Evolutionary conservation across 345 rosid genomes (phyloP).

Genomic region (Brassica juncea): DNA sequence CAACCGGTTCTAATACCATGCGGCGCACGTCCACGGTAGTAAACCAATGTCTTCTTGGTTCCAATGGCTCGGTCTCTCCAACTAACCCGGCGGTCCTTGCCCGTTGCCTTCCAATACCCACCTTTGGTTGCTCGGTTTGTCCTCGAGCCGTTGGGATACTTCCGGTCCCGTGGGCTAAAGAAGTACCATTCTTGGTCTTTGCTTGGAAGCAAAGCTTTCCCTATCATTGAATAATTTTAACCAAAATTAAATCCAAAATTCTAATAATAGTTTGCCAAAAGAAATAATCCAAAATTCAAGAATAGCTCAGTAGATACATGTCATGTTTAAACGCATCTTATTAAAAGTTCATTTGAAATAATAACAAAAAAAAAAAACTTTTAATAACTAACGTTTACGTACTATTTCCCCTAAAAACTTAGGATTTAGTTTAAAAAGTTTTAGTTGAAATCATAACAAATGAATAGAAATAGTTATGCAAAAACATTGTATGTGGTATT

Average conservation of each 20-base stretch:
- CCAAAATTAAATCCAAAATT: background rate
- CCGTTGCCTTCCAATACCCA: constrained; percentile 46
- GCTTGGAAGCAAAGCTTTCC: constrained; percentile 42
- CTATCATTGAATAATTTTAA: constrained; percentile 3
- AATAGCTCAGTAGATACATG: background rate
- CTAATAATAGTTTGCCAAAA: background rate
- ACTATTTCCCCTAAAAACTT: background rate
- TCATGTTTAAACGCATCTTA: background rate
- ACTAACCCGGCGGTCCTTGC: constrained; percentile 43
- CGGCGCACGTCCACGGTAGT: constrained; percentile 43
- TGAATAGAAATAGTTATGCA: background rate
- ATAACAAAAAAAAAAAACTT: background rate
- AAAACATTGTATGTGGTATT: background rate
- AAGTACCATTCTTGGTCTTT: constrained; percentile 48
- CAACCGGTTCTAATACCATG: constrained; percentile 46
- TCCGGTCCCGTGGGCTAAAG: constrained; percentile 45
- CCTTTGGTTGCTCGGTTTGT: constrained; percentile 46
- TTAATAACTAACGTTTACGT: background rate
- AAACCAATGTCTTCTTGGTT: constrained; percentile 44
- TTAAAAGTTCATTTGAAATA: background rate
- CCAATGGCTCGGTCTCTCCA: constrained; percentile 43
- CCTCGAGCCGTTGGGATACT: constrained; percentile 44
- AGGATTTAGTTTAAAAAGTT: background rate
- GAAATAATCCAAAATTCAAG: background rate
- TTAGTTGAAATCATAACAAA: background rate